Base-by-base conservation (phyloP, 768 basidiomycete species). In the Tulasnella sp. region DNA sequence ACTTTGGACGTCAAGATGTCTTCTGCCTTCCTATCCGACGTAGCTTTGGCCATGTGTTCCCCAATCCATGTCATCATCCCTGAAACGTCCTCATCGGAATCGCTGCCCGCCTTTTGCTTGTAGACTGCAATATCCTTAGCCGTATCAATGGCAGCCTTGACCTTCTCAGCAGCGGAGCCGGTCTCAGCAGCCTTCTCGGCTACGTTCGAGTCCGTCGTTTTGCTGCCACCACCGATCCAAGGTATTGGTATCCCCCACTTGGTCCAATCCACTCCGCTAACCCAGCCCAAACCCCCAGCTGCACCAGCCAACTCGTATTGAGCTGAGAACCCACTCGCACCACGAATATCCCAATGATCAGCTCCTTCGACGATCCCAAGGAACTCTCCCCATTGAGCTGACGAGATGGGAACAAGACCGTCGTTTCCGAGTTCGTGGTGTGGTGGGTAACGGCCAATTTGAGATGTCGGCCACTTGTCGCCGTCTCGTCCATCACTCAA, bases 261-360 rank as follows among this genome's bases (percentile, higher is more conserved):
- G 88, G 85, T 75, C 91, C 92, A 79, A 31, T 75, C 74, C 40
- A 75, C 64, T 31, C 64, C 74, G 29, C 36, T 36, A 11, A 52
- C 39, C 74, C 74, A 75, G 5, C 74, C 74, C 34, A 75, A 69
- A 3, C 74, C 58, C 9, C 74, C 74, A 67, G 25, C 80, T 77
- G 75, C 80, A 69, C 71, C 80, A 77, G 42, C 77, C 49, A 84
- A 76, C 40, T 39, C 75, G 77, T 52, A 79, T 42, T 42, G 19
- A 79, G 78, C 64, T 79, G 79, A 80, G 72, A 85, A 71, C 3
- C 95, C 93, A n/a, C 91, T 84, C 29, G 93, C 91, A 0, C 97
- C 97, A 78, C 97, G 85, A 82, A 98, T 88, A 80, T 97, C 92
- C 97, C 97, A 99, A 81, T 99, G 97, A 85, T 99, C 96, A 79